Percentiles rank a stretch among this genome's conserved stretches.
Evolutionary conservation across 2,329 filamentous ascomycete species (phyloP).

Genomic region (Colletotrichum sp.): DNA sequence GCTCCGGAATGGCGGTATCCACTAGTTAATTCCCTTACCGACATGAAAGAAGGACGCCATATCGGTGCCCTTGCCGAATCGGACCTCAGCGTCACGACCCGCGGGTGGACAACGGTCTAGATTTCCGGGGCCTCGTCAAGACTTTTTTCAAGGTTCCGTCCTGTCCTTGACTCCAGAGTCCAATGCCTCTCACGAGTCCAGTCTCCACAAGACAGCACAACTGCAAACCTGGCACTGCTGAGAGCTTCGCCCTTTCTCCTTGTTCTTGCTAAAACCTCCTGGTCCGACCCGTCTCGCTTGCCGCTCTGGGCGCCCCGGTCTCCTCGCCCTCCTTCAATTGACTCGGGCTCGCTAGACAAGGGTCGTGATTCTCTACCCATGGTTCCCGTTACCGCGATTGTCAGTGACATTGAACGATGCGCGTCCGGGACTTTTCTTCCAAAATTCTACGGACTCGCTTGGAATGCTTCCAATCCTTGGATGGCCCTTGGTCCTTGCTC

Average conservation of each 20-base stretch:
- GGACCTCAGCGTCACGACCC: background rate
- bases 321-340: background rate
- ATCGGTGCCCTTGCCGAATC: slow-evolving; percentile 15
- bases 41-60: slow-evolving; percentile 9
- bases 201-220: background rate
- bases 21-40: slow-evolving; percentile 16
- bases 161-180: too few species aligned
- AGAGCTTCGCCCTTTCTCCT: background rate
- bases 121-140: background rate
- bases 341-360: background rate
- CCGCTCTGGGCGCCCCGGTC: background rate
- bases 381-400: background rate
- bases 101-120: background rate
- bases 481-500: background rate
- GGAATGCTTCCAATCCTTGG: background rate
- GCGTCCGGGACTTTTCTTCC: background rate
- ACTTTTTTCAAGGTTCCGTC: background rate
- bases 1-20: slow-evolving; percentile 11
- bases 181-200: too few species aligned
- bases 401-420: background rate
- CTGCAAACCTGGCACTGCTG: background rate
- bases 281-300: background rate
- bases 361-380: background rate
- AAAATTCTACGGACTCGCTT: background rate
- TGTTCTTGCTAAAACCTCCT: background rate